These are phyloP conservation scores for Metschnikowia similis DNA, from an alignment of 805 yeast genomes.

Conservation along the genomic window DNA sequence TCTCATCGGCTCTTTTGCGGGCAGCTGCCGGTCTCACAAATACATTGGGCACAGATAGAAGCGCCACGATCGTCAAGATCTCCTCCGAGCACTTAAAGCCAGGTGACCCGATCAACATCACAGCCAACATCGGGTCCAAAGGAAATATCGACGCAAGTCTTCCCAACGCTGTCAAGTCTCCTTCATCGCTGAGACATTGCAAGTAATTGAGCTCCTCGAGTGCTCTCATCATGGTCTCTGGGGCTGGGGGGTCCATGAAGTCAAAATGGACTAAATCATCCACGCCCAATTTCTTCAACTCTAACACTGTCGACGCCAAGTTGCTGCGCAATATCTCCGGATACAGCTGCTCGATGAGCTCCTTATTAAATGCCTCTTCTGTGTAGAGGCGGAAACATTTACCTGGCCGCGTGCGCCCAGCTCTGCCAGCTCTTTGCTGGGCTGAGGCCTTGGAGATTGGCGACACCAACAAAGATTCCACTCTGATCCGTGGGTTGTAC, in stretches of 20 bases:
- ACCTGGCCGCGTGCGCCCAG: constrained; percentile 99
- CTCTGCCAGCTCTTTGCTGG: constrained; percentile 99
- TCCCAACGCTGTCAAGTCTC: constrained; percentile 84
- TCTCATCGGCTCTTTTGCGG: constrained; percentile 85
- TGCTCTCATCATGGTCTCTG: constrained; percentile 99
- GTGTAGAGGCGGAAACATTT: constrained; percentile 95
- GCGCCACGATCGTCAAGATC: constrained; percentile 80
- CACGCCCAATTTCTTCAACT: constrained; percentile 88
- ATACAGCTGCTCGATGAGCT: constrained; percentile 89
- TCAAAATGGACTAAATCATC: constrained; percentile 97
- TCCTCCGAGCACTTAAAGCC: constrained; percentile 86
- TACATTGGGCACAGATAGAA: constrained; percentile 90
- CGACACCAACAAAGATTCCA: constrained; percentile 87
- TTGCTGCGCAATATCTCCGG: constrained; percentile 94
- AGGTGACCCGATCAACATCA: constrained; percentile 83
- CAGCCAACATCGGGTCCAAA: constrained; percentile 92
- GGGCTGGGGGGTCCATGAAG: constrained; percentile 99
- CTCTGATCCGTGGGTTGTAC: constrained; percentile 93
- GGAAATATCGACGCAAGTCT: constrained; percentile 91
- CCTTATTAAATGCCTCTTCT: constrained; percentile 93
- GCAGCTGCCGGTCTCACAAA: constrained; percentile 90
- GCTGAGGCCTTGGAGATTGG: constrained; percentile 97
- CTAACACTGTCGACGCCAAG: constrained; percentile 85
- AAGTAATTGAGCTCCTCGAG: constrained; percentile 90
- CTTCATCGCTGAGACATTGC: constrained; percentile 87